phyloP scores from a whole-genome alignment of 2,329 filamentous ascomycete genomes.

The Penicillium brasilianum region DNA sequence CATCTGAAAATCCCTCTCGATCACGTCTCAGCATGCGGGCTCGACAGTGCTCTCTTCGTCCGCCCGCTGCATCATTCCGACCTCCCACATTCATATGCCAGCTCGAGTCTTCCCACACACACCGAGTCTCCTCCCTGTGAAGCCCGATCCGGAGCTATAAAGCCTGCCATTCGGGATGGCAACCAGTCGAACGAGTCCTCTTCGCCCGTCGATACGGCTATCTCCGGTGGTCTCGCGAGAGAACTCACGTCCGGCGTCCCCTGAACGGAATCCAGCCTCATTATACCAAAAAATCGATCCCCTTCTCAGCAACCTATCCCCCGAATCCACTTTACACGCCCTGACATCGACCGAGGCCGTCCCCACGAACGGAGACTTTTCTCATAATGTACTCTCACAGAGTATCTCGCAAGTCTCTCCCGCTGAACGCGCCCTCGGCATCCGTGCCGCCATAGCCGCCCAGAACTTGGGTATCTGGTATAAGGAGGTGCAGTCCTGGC shows the following conservation, averaged over 20 bases:
- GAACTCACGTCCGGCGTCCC: conserved; percentile 43
- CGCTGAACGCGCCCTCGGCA: conserved; percentile 63
- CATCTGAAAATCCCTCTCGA: conserved; percentile 28
- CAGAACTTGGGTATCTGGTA: conserved; percentile 64
- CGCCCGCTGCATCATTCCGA: conserved; percentile 35
- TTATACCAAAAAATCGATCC: conserved; percentile 50
- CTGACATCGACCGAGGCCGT: conserved; percentile 52
- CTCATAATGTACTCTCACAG: conserved; percentile 48
- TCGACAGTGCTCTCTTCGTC: conserved; percentile 38
- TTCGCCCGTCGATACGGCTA: conserved; percentile 37
- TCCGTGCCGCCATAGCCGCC: conserved; percentile 63
- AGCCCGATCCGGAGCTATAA: conserved; percentile 20
- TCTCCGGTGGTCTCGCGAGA: conserved; percentile 34
- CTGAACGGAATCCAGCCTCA: conserved; percentile 43
- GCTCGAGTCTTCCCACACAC: conserved; percentile 21
- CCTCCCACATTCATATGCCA: conserved; percentile 36
- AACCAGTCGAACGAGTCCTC: conserved; percentile 37
- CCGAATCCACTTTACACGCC: conserved; percentile 58
- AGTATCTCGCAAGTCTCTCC: conserved; percentile 62
- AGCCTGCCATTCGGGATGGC: conserved; percentile 38
- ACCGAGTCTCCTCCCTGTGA: conserved; percentile 27
- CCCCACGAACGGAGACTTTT: conserved; percentile 42
- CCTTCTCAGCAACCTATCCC: conserved; percentile 59
- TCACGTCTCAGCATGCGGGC: conserved; percentile 44
- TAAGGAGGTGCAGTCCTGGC: conserved; percentile 63